Evolutionary conservation across 768 basidiomycete genomes (phyloP), one percentile per base, ranked within the genome.

Genomic region (Leccinum boreale): DNA sequence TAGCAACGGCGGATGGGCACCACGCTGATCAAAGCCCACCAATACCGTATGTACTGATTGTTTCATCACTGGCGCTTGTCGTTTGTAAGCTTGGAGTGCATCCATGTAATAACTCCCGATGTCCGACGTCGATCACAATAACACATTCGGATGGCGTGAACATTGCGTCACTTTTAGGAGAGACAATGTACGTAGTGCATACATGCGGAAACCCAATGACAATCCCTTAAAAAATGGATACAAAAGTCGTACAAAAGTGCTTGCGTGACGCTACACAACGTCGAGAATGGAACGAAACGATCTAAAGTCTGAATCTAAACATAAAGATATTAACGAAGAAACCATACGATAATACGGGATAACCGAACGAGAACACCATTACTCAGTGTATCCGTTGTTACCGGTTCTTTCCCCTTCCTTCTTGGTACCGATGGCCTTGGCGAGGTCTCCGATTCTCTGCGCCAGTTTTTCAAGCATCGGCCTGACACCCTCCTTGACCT

Each of bases 401-500:
- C 59, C 28, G 4, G 24, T 23, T 9, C 50, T 49, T 10, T n/a
- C 60, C 26, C 67, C 72, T 35, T 73, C 72, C 26, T 65, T 70
- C 68, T 65, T 74, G 29, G 62, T 50, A 10, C 68, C 59, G 12
- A 73, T 70, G 10, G 48, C 55, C 10, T 53, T 65, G 63, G 62
- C 65, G 26, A 72, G 55, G 5, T 72, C 72, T 8, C 63, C 42
- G 17, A 82, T 69, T 15, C 75, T 72, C 57, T 78, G 78, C 56
- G 74, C 73, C 24, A 83, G 64, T 14, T 73, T 74, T 35, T 86
- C 85, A 14, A 90, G 77, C 52, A 89, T 67, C 19, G 89, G 89
- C 26, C 75, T 75, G 23, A 90, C 81, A 33, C 81, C 81, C 24
- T 81, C 79, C 64, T 77, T 81, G 24, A 90, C 85, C 54, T 87